Base-by-base conservation (phyloP, 176 grass and related monocot genomes). In the Sorghum bicolor region DNA sequence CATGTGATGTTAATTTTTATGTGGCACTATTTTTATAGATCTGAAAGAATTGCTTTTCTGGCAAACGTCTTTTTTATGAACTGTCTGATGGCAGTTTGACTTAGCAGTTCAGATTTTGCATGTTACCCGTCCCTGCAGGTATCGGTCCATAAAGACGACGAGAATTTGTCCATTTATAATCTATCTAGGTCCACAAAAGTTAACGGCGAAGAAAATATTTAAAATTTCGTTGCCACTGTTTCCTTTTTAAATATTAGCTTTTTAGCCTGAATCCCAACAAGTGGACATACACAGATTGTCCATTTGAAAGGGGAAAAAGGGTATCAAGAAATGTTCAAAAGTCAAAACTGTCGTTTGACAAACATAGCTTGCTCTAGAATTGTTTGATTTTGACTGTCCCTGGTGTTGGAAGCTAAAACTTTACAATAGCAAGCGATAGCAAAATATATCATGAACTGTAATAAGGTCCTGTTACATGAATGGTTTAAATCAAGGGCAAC, bases 141-240 rank as follows among this genome's bases (percentile, higher is more conserved):
- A 38, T 38, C 37, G 37, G 37, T 38, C 81, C 85, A 41, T 87
- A 84, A 44, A 91, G 74, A 32, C 75, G 84, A 84, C 8, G 3
- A 25, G 22, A 60, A 60, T 60, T 60, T 25, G 22, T 60, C n/a
- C n/a, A 60, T 20, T 58, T 58, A 24, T 58, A 58, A 58, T 24
- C n/a, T n/a, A n/a, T n/a, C 44, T 47, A 47, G 44, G 44, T 47
- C 44, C 44, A 47, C 44, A 47, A 47, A 47, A 14, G 11, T 52
- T 45, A 15, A 14, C 3, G 36, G 2, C 1, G 14, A 2, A 53
- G 1, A 52, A 1, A 52, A 0, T 52, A 0, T 52, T 13, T 40
- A 70, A 70, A 10, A 24, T 85, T 91, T 37, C 82, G 19, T 64
- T 74, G 31, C 16, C 12, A 72, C 5, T 16, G 5, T 45, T 47